Evolutionary conservation across 805 yeast species (phyloP).

Genomic region (Komagataella phaffii): DNA sequence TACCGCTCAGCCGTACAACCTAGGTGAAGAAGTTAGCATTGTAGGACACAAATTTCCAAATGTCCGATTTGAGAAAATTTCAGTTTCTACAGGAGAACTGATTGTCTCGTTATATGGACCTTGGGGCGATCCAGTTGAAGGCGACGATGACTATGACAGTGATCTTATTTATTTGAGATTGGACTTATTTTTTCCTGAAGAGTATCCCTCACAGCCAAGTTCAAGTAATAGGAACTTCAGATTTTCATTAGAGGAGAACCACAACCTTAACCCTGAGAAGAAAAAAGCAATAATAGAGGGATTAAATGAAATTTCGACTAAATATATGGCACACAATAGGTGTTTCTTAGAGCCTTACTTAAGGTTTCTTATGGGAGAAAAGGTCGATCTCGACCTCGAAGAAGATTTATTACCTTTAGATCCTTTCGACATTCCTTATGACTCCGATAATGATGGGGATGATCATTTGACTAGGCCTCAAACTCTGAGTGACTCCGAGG

Average conservation of each 20-base stretch:
- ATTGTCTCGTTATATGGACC: slow-evolving; percentile 74
- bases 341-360: slow-evolving; percentile 76
- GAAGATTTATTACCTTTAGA: slow-evolving; percentile 14
- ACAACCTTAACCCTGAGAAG: slow-evolving; percentile 40
- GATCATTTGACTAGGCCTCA: slow-evolving; percentile 7
- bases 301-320: slow-evolving; percentile 40
- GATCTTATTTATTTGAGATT: slow-evolving; percentile 54
- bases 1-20: slow-evolving; percentile 33
- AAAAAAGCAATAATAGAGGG: slow-evolving; percentile 35
- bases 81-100: slow-evolving; percentile 75
- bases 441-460: slow-evolving; percentile 13
- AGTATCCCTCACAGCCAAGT: slow-evolving; percentile 45
- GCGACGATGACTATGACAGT: slow-evolving; percentile 14
- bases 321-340: slow-evolving; percentile 39
- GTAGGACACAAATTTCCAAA: slow-evolving; percentile 87
- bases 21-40: slow-evolving; percentile 84
- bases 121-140: slow-evolving; percentile 23
- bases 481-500: slow-evolving; percentile 23
- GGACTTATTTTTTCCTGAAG: slow-evolving; percentile 54
- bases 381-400: slow-evolving; percentile 30
- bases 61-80: slow-evolving; percentile 72
- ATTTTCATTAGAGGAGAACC: slow-evolving; percentile 68
- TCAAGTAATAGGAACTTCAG: slow-evolving; percentile 23
- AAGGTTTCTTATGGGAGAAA: slow-evolving; percentile 71
- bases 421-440: slow-evolving; percentile 16